Percentiles rank a stretch among this genome's conserved stretches.
Conservation (phyloP, 2,329 filamentous ascomycete species). For the Cordyceps tenuipes region DNA sequence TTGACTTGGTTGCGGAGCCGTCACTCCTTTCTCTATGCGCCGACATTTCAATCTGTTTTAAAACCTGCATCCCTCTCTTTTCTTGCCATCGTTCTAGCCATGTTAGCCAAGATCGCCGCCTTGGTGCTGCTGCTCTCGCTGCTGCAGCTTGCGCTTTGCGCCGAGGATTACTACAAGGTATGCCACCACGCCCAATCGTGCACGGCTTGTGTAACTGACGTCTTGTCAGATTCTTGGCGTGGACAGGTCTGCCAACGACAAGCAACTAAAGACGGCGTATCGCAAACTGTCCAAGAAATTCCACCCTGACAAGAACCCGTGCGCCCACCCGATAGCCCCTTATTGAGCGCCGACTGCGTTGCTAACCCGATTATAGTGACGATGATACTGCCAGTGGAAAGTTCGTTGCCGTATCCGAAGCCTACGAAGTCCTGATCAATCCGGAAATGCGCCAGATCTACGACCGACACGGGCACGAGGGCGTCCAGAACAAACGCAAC, state of each 20-base stretch:
- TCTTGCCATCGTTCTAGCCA: conserved; percentile 22
- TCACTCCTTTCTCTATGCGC: not conserved
- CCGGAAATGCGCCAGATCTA: conserved; percentile 78
- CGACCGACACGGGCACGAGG: conserved; percentile 89
- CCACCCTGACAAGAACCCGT: conserved; percentile 98
- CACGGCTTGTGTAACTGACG: not conserved
- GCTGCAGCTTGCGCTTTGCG: conserved; percentile 46
- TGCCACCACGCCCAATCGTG: not conserved
- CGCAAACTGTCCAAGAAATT: conserved; percentile 87
- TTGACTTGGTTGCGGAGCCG: not conserved
- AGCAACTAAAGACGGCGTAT: conserved; percentile 90
- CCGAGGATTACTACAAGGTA: conserved; percentile 75
- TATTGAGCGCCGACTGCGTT: not conserved
- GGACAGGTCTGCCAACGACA: conserved; percentile 68
- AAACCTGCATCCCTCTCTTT: not conserved
- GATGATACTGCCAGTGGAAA: conserved; percentile 76
- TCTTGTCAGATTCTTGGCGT: conserved; percentile 63
- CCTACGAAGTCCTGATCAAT: conserved; percentile 85
- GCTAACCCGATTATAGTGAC: conserved; percentile 41
- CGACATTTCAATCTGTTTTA: not conserved
- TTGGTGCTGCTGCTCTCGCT: conserved; percentile 45
- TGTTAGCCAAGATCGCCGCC: conserved; percentile 44
- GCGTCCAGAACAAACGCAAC: conserved; percentile 73
- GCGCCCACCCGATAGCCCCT: conserved; percentile 28
- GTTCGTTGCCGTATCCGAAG: conserved; percentile 89